These are phyloP conservation scores for Calocybe gangraenosa DNA, from an alignment of 768 basidiomycete genomes.

Conservation along the genomic window DNA sequence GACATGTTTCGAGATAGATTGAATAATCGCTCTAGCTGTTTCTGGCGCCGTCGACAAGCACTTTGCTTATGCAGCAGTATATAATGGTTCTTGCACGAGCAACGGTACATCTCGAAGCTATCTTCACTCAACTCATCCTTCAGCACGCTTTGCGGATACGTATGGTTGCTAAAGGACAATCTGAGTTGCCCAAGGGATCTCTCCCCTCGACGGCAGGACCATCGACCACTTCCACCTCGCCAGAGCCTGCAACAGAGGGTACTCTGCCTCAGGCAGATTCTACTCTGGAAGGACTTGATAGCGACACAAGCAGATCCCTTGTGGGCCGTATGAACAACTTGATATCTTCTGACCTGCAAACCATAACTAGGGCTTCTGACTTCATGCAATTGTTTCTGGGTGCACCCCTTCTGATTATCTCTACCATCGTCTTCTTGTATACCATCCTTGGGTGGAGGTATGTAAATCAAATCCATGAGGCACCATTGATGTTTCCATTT, in stretches of 20 bases:
- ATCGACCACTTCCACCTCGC: too few relatives aligned
- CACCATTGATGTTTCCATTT: neutral
- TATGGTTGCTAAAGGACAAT: conserved; percentile 37
- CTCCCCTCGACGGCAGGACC: neutral
- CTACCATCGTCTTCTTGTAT: conserved; percentile 40
- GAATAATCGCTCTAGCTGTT: conserved; percentile 25
- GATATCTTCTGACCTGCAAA: conserved; percentile 54
- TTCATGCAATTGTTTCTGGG: conserved; percentile 30
- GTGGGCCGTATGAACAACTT: conserved; percentile 76
- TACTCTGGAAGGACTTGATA: too few relatives aligned
- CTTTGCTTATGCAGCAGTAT: conserved; percentile 13
- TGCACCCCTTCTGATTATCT: conserved; percentile 32
- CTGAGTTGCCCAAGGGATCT: conserved; percentile 6
- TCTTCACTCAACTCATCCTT: conserved; percentile 36
- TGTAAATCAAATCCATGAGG: neutral
- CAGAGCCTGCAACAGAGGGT: too few relatives aligned
- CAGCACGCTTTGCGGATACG: conserved; percentile 55
- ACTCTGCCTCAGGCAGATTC: too few relatives aligned
- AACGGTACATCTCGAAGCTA: conserved; percentile 41
- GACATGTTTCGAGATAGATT: conserved; percentile 33
- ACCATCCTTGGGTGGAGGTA: conserved; percentile 42
- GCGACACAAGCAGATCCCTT: conserved; percentile 23
- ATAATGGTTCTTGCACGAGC: conserved; percentile 33
- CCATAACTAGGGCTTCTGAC: conserved; percentile 28
- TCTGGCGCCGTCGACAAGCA: conserved; percentile 6